Evolutionary conservation across 371 early-diverging fungal genomes (phyloP), one percentile per base, ranked within the genome.

Genomic region (Rhizopus arrhizus): DNA sequence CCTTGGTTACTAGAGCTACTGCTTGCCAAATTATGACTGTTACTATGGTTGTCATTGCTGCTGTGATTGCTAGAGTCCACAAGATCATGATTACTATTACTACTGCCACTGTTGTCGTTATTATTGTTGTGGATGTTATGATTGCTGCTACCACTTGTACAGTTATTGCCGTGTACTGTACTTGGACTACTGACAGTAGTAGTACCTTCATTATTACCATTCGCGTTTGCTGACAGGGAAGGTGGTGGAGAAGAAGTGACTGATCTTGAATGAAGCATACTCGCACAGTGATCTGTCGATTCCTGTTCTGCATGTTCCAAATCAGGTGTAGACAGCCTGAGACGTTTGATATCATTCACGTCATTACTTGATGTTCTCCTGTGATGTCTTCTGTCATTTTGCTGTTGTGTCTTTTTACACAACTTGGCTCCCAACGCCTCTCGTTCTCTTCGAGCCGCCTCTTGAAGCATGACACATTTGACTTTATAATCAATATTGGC

Each of bases 381-480:
- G 60, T 80, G 81, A 64, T 79, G 80, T 49, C 70, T 68, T 58
- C 78, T 61, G 10, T 40, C 43, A 15, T n/a, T 15, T 40, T 33
- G 32, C 29, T 66, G 57, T 45, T 72, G 71, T 50, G 72, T 72
- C 42, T 49, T 62, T 63, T 45, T 11, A 45, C n/a, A 45, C 4
- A 77, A 49, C 57, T 77, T 77, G 32, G 78, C 74, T 15, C 66
- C 66, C 33, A 75, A 53, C 0, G 75, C 68, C 56, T 73, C 71
- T 57, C 81, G 72, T 49, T 63, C 64, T 56, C 73, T 68, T 38
- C 80, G 52, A 15, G 89, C 91, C 1, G 87, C 86, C 66, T 87
- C 85, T 60, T 90, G 88, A 10, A 90, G 68, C 80, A 90, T 87
- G 41, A 84, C 73, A 41, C 89, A 88, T 66, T 90, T 90, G 45